Base-by-base conservation (phyloP, 2,329 filamentous ascomycete species). In the Taxawa tesnikishii region DNA sequence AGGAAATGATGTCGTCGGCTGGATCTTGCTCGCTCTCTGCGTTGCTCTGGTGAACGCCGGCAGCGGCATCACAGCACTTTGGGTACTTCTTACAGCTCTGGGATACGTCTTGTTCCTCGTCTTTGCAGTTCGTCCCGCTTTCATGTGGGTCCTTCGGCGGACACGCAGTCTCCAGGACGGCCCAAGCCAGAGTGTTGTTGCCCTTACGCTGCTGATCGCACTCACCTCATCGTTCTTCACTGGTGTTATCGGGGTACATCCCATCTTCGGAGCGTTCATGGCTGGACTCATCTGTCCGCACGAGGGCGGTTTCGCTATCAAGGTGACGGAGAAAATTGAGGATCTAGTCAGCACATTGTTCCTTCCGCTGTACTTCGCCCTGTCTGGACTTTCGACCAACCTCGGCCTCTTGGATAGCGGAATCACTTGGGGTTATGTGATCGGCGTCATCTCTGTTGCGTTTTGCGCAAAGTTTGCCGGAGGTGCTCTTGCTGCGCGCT, bases 201-300 rank as follows among this genome's bases (percentile, higher is more conserved):
- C 79, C 9, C 57, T 94, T 17, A 94, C 87, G 0, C 59, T 94
- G 4, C 60, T 94, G 17, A 66, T 94, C 32, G 78, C 80, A 0
- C 65, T 96, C 11, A 66, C 70, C 1, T 90, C 83, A 0, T 70
- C 85, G 4, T 93, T 87, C 64, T 93, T 93, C 50, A 92, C 85
- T 0, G 75, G 79, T 34, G 80, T 90, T 38, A 94, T 96, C 48
- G 88, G 88, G 28, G 77, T 94, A 1, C 88, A 96, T 53, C 74
- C 88, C 34, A 94, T 96, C 50, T 96, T 96, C 47, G 88, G 88
- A 26, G 85, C 80, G 3, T 96, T 96, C 52, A 66, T 94, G 37
- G 73, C 88, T 26, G 88, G 88, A 2, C 55, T 96, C 15, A 90
- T 96, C 36, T 85, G 85, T 44, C 88, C 87, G 0, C 85, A 90